Evolutionary conservation across 2,329 filamentous ascomycete genomes (phyloP).

Genomic region (Tothia fuscella): DNA sequence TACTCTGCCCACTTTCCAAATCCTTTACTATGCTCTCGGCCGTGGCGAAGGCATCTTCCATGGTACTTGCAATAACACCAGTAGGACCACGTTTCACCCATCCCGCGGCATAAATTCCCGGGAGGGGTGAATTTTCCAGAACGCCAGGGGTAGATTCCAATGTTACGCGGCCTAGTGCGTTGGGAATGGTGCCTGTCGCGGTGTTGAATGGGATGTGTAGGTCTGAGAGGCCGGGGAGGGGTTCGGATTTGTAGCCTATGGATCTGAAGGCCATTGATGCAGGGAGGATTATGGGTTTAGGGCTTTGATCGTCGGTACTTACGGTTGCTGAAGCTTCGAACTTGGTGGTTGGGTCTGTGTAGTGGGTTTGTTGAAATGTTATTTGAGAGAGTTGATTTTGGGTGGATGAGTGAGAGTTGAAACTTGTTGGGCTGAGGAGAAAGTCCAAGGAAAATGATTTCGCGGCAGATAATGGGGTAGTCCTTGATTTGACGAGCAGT

Average conservation of each 20-base stretch:
- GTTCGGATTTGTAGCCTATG: constrained; percentile 82
- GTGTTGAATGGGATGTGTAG: constrained; percentile 70
- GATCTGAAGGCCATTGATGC: constrained; percentile 74
- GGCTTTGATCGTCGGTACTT: constrained; percentile 26
- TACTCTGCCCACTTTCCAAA: constrained; percentile 43
- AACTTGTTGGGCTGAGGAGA: constrained; percentile 63
- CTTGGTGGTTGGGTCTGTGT: constrained; percentile 24
- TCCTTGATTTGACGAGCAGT: constrained; percentile 64
- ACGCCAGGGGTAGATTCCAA: constrained; percentile 16
- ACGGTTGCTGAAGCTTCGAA: constrained; percentile 42
- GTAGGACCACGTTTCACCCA: constrained; percentile 96
- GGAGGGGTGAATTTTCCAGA: constrained; percentile 19
- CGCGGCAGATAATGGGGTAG: constrained; percentile 34
- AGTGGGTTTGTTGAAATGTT: constrained; percentile 48
- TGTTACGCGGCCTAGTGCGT: constrained; percentile 28
- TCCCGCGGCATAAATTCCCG: constrained; percentile 81
- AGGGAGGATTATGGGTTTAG: constrained; percentile 44
- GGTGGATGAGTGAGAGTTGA: constrained; percentile 40
- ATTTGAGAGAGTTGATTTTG: constrained; percentile 48
- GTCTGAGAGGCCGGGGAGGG: constrained; percentile 61
- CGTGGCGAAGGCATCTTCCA: constrained; percentile 86
- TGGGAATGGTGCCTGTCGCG: constrained; percentile 62
- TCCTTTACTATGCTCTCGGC: constrained; percentile 76
- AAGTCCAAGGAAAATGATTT: constrained; percentile 81
- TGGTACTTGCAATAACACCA: constrained; percentile 89